Conservation (phyloP, 495 filamentous ascomycete genomes). For the Lasiosphaeria hispida region DNA sequence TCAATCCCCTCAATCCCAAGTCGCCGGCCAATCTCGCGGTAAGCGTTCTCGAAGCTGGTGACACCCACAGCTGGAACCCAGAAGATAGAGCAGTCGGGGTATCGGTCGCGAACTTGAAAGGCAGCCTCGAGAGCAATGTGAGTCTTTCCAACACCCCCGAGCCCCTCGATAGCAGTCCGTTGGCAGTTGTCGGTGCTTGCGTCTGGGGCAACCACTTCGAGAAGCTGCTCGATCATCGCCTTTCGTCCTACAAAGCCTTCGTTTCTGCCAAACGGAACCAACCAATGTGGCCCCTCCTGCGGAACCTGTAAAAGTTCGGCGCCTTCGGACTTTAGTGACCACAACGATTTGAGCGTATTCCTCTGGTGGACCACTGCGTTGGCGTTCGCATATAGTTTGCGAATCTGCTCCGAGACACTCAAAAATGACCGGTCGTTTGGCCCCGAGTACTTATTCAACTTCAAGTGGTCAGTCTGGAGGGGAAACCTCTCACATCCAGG, state of each 20-base stretch:
- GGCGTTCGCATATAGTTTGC: too few species aligned
- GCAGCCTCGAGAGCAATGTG: slow-evolving; percentile 55
- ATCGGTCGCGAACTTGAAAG: slow-evolving; percentile 35
- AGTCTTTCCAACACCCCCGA: slow-evolving; percentile 50
- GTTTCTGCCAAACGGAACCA: slow-evolving; percentile 29
- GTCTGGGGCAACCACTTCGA: slow-evolving; percentile 21
- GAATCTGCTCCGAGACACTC: too few species aligned
- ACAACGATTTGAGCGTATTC: too few species aligned
- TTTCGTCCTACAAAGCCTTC: slow-evolving; percentile 44
- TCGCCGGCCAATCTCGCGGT: slow-evolving; percentile 38
- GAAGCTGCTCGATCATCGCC: slow-evolving; percentile 33
- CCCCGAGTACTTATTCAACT: too few species aligned
- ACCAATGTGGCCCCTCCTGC: too few species aligned
- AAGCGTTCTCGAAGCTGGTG: slow-evolving; percentile 42
- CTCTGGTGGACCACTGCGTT: too few species aligned
- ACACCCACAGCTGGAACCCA: slow-evolving; percentile 45
- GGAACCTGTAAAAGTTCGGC: too few species aligned
- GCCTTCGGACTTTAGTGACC: too few species aligned
- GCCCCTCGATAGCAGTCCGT: slow-evolving; percentile 44
- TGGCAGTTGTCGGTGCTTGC: slow-evolving; percentile 29
- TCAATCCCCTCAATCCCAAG: slow-evolving; percentile 32
- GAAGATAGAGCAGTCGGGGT: slow-evolving; percentile 42
- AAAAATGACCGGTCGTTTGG: too few species aligned
- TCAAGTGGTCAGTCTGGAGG: too few species aligned
- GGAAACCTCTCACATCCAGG: too few species aligned